A percentile compares a stretch with the other conserved stretches of the same genome.
Evolutionary conservation across 2,329 filamentous ascomycete genomes (phyloP).

Genomic region (Xylariales sp.): DNA sequence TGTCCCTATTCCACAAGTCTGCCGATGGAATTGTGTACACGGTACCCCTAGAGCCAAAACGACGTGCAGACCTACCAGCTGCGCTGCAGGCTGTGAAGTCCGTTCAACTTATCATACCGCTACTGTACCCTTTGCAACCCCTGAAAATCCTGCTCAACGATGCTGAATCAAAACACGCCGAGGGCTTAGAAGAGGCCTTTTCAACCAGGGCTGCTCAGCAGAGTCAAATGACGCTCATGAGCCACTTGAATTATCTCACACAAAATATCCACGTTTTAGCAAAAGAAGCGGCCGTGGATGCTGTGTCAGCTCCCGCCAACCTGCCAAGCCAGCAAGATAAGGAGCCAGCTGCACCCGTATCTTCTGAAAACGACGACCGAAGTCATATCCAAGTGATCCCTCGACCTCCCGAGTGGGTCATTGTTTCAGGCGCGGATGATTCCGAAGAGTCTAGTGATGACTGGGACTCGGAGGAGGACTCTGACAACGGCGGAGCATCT

Average conservation of each 20-base stretch:
- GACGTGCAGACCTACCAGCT: conserved; percentile 54
- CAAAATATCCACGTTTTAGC: conserved; percentile 67
- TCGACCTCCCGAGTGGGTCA: conserved; percentile 71
- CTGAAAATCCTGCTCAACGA: conserved; percentile 64
- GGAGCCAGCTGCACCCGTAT: conserved; percentile 11
- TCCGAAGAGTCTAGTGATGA: conserved; percentile 30
- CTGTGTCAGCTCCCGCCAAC: conserved; percentile 10
- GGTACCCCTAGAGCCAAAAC: conserved; percentile 64
- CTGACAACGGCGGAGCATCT: conserved; percentile 37
- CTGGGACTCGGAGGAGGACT: conserved; percentile 45
- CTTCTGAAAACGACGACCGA: conserved; percentile 37
- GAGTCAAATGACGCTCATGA: conserved; percentile 61
- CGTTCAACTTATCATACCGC: conserved; percentile 64
- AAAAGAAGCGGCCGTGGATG: conserved; percentile 40
- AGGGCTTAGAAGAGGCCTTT: conserved; percentile 63
- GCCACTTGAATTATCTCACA: conserved; percentile 69
- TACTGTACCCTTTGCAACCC: conserved; percentile 66
- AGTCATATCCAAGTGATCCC: conserved; percentile 69
- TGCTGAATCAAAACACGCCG: conserved; percentile 54
- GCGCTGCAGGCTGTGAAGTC: conserved; percentile 58
- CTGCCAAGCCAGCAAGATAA: conserved; percentile 3
- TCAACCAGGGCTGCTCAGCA: conserved; percentile 51
- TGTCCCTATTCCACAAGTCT: conserved; percentile 63
- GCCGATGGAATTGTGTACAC: conserved; percentile 67
- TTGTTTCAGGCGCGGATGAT: conserved; percentile 40